A percentile compares a stretch with the other conserved stretches of the same genome.
Conservation (phyloP, 2,329 filamentous ascomycete genomes). For the Pseudogymnoascus sp. region DNA sequence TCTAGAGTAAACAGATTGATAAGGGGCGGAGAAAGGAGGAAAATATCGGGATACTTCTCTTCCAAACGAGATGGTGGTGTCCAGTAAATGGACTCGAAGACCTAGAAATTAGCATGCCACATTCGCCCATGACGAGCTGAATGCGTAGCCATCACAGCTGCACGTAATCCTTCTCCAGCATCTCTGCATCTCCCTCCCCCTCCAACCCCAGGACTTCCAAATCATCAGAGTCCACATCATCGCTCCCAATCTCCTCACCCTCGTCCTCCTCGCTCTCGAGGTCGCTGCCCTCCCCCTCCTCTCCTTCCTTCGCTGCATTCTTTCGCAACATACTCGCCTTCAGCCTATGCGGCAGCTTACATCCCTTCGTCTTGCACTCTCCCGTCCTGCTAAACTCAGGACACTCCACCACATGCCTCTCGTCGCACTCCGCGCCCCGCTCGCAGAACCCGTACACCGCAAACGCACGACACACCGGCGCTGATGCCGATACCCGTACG, state of each 20-base stretch:
- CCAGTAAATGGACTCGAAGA: not conserved
- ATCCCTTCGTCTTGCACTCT: constrained; percentile 69
- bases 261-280: constrained; percentile 71
- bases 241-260: constrained; percentile 54
- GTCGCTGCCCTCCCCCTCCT: constrained; percentile 49
- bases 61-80: not conserved
- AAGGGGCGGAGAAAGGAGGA: not conserved
- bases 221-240: constrained; percentile 73
- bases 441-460: constrained; percentile 83
- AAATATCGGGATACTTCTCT: constrained; percentile 2
- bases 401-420: constrained; percentile 87
- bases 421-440: constrained; percentile 65
- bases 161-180: constrained; percentile 54
- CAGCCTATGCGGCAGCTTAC: constrained; percentile 80
- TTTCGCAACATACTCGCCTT: constrained; percentile 71
- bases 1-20: not conserved
- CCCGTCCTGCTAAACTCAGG: constrained; percentile 92
- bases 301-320: constrained; percentile 40
- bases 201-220: constrained; percentile 55
- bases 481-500: constrained; percentile 65
- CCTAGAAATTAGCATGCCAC: not conserved
- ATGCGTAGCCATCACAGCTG: constrained; percentile 31
- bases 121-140: not conserved
- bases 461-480: constrained; percentile 76
- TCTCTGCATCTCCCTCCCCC: constrained; percentile 42